Evolutionary conservation across 176 grass and related monocot genomes (phyloP).

Genomic region (Tillandsia leiboldiana): DNA sequence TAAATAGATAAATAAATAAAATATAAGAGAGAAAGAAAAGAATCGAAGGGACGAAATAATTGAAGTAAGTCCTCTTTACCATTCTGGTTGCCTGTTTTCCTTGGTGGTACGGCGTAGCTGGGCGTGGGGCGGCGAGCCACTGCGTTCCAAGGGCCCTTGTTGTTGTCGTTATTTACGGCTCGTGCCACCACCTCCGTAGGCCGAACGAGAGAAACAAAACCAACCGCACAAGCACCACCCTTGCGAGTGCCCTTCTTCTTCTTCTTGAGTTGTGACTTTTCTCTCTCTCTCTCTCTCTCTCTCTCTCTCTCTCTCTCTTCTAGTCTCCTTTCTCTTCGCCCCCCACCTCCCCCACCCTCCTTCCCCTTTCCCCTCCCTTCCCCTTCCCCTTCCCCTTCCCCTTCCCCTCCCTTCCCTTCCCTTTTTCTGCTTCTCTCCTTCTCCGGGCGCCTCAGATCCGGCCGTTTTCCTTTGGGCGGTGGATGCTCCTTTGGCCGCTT

Average conservation of each 20-base stretch:
- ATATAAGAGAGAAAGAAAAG: not conserved
- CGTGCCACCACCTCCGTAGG: not conserved
- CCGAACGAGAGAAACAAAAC: not conserved
- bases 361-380: not conserved
- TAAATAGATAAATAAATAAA: too few relatives aligned
- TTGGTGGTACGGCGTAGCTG: not conserved
- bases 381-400: not conserved
- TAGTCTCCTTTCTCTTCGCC: not conserved
- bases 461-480: not conserved
- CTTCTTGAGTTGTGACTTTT: not conserved
- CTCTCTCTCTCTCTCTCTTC: not conserved
- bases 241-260: too few relatives aligned
- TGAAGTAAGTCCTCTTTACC: too few relatives aligned
- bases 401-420: not conserved
- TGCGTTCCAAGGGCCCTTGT: not conserved
- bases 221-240: not conserved
- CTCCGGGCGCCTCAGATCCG: constrained; percentile 14
- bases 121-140: not conserved
- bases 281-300: not conserved
- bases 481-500: not conserved
- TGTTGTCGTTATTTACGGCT: not conserved
- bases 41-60: not conserved
- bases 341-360: not conserved
- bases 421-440: not conserved
- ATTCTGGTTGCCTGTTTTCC: not conserved